Conservation (phyloP, 2,329 filamentous ascomycete genomes). For the Penicillium sumatraense region DNA sequence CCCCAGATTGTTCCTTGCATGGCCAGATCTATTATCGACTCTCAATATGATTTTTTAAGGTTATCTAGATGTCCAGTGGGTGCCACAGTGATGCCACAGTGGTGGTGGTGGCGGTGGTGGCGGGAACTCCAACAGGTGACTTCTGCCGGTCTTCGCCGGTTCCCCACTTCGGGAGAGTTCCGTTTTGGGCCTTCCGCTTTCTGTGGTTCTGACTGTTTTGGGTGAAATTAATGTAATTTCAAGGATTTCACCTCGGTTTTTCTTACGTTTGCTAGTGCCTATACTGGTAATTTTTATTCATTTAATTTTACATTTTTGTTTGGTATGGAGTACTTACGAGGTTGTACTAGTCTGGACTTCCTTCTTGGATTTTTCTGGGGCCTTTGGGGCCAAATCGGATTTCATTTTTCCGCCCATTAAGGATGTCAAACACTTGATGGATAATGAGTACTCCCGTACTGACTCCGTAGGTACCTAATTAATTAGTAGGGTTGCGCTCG, state of each 20-base stretch:
- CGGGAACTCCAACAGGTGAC: background rate
- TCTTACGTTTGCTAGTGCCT: background rate
- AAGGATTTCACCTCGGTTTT: background rate
- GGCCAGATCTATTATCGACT: background rate
- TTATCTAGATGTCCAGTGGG: background rate
- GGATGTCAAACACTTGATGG: background rate
- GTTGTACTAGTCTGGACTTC: background rate
- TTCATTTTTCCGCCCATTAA: background rate
- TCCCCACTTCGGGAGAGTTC: slow-evolving; percentile 1
- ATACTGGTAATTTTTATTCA: background rate
- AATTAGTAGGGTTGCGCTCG: background rate
- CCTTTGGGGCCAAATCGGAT: background rate
- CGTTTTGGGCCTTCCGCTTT: slow-evolving; percentile 1
- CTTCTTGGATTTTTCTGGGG: background rate
- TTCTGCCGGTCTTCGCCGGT: no score
- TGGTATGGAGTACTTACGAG: background rate
- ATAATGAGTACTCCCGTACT: background rate
- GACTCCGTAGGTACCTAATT: background rate
- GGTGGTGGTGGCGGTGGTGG: background rate
- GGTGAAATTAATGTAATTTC: no score
- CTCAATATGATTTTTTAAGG: background rate
- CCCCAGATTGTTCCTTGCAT: background rate
- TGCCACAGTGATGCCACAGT: no score
- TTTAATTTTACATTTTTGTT: background rate
- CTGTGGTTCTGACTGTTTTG: background rate